These are phyloP conservation scores for Venturia aucupariae DNA, from an alignment of 2,329 filamentous ascomycete species.

Conservation along the genomic window DNA sequence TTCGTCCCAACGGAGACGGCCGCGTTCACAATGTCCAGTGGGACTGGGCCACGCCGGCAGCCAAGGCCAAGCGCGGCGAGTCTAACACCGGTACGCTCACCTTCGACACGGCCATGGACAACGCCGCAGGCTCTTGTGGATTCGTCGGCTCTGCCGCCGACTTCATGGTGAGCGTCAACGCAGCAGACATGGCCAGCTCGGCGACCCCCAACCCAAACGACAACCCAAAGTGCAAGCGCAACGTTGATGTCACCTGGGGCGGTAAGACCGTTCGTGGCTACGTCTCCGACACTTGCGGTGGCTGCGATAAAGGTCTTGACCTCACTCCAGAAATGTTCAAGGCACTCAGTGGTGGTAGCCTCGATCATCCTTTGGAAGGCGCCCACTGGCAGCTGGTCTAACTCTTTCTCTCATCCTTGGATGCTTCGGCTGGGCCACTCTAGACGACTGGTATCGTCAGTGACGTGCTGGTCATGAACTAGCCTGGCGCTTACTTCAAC, in stretches of 20 bases:
- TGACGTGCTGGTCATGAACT: neutral
- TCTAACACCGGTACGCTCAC: slow-evolving; percentile 13
- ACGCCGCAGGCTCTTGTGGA: slow-evolving; percentile 13
- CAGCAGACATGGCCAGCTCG: slow-evolving; percentile 16
- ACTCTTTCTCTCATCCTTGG: neutral
- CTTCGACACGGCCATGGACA: slow-evolving; percentile 13
- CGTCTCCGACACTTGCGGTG: slow-evolving; percentile 14
- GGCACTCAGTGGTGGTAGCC: neutral
- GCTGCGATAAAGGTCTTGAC: slow-evolving; percentile 6
- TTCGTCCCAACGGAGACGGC: slow-evolving; percentile 15
- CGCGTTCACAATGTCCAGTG: slow-evolving; percentile 15
- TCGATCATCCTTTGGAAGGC: neutral
- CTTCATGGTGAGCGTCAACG: slow-evolving; percentile 20
- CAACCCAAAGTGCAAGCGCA: slow-evolving; percentile 21
- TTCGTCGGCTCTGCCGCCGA: slow-evolving; percentile 14
- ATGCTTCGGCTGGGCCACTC: neutral
- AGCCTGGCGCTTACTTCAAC: neutral
- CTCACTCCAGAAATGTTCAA: neutral
- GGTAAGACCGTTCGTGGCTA: neutral
- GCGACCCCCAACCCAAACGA: slow-evolving; percentile 20
- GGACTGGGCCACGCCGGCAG: slow-evolving; percentile 12
- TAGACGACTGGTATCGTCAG: neutral
- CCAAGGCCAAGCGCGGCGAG: neutral
- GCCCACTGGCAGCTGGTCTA: neutral
- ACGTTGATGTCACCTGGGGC: slow-evolving; percentile 10